These are phyloP conservation scores for Leccinum sublutescens DNA, from an alignment of 768 basidiomycete species.

Conservation along the genomic window DNA sequence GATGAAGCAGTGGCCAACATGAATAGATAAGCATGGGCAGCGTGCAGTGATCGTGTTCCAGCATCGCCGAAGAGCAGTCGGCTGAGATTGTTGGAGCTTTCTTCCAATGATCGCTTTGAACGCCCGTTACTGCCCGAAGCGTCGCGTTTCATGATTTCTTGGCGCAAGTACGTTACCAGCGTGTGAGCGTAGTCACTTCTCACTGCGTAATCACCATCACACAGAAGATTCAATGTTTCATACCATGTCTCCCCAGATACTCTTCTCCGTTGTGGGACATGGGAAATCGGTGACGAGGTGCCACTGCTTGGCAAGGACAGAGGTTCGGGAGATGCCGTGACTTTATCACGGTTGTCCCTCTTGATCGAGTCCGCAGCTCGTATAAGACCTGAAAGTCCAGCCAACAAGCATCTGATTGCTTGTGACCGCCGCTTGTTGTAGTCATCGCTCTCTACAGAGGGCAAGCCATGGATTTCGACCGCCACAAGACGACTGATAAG, in stretches of 20 bases:
- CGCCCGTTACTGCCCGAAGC: slow-evolving; percentile 49
- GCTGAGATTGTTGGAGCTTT: slow-evolving; percentile 44
- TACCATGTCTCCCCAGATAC: slow-evolving; percentile 88
- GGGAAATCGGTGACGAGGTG: slow-evolving; percentile 26
- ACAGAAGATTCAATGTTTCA: slow-evolving; percentile 82
- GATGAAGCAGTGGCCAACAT: slow-evolving; percentile 71
- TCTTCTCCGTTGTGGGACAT: slow-evolving; percentile 55
- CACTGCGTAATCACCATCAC: slow-evolving; percentile 74
- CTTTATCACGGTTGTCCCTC: slow-evolving; percentile 21
- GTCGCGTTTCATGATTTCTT: slow-evolving; percentile 66
- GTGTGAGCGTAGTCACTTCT: slow-evolving; percentile 75
- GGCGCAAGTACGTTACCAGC: slow-evolving; percentile 70
- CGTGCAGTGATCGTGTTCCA: slow-evolving; percentile 72
- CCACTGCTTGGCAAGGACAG: slow-evolving; percentile 30
- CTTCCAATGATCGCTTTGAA: slow-evolving; percentile 45
- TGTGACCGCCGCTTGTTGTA: slow-evolving; percentile 51
- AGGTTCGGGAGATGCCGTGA: slow-evolving; percentile 19
- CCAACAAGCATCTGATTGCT: slow-evolving; percentile 68
- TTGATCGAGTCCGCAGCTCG: slow-evolving; percentile 51
- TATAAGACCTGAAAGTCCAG: slow-evolving; percentile 69
- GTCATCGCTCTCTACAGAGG: slow-evolving; percentile 38
- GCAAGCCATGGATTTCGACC: slow-evolving; percentile 63
- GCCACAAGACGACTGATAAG: slow-evolving; percentile 70
- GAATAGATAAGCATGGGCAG: slow-evolving; percentile 77
- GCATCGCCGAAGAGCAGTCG: slow-evolving; percentile 56